phyloP scores from a whole-genome alignment of 2,329 filamentous ascomycete genomes.

The Escovopsis sp. region DNA sequence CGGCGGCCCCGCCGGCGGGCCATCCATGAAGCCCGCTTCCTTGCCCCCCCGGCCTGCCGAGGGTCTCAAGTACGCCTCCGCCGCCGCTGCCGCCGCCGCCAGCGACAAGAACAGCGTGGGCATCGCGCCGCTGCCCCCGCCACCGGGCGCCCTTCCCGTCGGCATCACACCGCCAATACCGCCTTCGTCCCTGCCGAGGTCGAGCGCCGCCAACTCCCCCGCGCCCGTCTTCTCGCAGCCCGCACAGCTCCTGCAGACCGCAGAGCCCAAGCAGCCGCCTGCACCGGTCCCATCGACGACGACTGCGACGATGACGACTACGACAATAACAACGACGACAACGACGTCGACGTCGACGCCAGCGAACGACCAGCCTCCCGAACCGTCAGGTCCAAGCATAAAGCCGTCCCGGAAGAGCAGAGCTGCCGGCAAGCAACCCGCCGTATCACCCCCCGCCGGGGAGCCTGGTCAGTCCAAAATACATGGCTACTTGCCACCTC shows the following conservation, averaged over 20 bases:
- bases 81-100: conserved; percentile 82
- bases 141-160: conserved; percentile 44
- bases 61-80: conserved; percentile 90
- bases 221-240: conserved; percentile 32
- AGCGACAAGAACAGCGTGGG: conserved; percentile 79
- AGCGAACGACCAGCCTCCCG: conserved; percentile 10
- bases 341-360: conserved; percentile 9
- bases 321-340: too few species aligned
- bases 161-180: conserved; percentile 33
- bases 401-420: conserved; percentile 25
- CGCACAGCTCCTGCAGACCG: conserved; percentile 15
- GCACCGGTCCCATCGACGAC: conserved; percentile 8
- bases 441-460: conserved; percentile 14
- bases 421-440: conserved; percentile 28
- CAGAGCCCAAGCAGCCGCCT: conserved; percentile 19
- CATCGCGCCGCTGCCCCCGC: conserved; percentile 84
- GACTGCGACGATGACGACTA: conserved; percentile 9
- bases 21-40: conserved; percentile 82
- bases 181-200: conserved; percentile 32
- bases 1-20: conserved; percentile 38
- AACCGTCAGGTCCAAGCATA: conserved; percentile 13
- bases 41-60: conserved; percentile 74
- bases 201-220: conserved; percentile 40
- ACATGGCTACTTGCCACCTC: too few species aligned
- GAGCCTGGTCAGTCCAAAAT: too few species aligned